Conservation (phyloP, 1,284 basidiomycete genomes). For the Ceratobasidium theobromae region DNA sequence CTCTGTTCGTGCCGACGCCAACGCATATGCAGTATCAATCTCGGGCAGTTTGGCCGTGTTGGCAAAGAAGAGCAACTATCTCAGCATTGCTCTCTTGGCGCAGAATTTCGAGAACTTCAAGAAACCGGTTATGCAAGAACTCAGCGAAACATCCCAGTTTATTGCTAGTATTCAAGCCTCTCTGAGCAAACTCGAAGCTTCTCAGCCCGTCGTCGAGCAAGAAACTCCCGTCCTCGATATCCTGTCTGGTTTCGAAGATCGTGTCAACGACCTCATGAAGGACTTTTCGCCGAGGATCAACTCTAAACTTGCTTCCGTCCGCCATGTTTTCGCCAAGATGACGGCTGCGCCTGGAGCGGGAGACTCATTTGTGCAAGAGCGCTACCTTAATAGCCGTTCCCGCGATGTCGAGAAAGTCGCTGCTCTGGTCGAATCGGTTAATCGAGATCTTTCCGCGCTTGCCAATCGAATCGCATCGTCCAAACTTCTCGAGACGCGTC, state of each 20-base stretch:
- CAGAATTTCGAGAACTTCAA: conserved; percentile 18
- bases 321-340: conserved; percentile 22
- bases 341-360: conserved; percentile 14
- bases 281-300: conserved; percentile 6
- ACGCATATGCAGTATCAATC: conserved; percentile 64
- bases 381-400: conserved; percentile 9
- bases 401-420: conserved; percentile 13
- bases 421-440: conserved; percentile 5
- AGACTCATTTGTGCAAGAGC: conserved; percentile 27
- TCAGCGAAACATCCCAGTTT: conserved; percentile 3
- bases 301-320: conserved; percentile 17
- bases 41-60: conserved; percentile 53
- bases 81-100: conserved; percentile 13
- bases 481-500: conserved; percentile 42
- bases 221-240: background rate
- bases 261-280: background rate
- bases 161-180: background rate
- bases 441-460: conserved; percentile 7
- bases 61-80: conserved; percentile 28
- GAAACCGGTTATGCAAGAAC: conserved; percentile 12
- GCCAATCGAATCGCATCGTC: conserved; percentile 5
- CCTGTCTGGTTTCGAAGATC: conserved; percentile 2
- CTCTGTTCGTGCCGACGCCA: conserved; percentile 67
- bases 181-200: conserved; percentile 2
- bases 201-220: background rate